A percentile compares a stretch with the other conserved stretches of the same genome.
Conservation (phyloP, 2,329 filamentous ascomycete genomes). For the Penicillium olsonii region DNA sequence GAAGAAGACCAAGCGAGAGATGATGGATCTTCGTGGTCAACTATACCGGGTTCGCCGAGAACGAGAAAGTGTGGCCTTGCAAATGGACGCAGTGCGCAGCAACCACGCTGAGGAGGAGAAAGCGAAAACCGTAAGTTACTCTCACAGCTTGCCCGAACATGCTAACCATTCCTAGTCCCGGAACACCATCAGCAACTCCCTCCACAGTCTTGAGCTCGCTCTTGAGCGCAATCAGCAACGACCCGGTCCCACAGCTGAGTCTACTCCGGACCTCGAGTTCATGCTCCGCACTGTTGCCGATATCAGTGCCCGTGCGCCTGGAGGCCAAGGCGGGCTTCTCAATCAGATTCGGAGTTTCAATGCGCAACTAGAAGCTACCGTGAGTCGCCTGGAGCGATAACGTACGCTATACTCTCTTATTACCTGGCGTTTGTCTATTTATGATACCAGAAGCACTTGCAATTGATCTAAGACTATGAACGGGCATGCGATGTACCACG, state of each 20-base stretch:
- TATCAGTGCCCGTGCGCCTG: constrained; percentile 42
- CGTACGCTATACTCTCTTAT: constrained; percentile 5
- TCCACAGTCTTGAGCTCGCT: constrained; percentile 44
- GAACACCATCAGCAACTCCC: constrained; percentile 44
- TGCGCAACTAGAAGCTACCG: constrained; percentile 42
- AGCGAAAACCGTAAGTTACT: constrained; percentile 33
- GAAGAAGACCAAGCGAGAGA: constrained; percentile 48
- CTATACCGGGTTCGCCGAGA: constrained; percentile 51
- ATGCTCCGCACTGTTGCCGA: constrained; percentile 44
- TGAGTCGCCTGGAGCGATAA: constrained; percentile 28
- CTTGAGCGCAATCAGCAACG: constrained; percentile 40
- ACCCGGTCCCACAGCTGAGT: constrained; percentile 20
- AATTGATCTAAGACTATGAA: neutral
- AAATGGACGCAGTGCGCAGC: constrained; percentile 51
- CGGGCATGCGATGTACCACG: no score
- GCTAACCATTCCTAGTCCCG: constrained; percentile 36
- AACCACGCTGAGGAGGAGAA: constrained; percentile 43
- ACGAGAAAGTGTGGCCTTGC: constrained; percentile 52
- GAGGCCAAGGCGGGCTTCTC: constrained; percentile 43
- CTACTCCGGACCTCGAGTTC: constrained; percentile 43
- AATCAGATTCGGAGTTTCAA: constrained; percentile 46
- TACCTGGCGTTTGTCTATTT: constrained; percentile 1
- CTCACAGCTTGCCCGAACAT: neutral
- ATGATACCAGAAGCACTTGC: constrained; percentile 9
- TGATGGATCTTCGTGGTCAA: constrained; percentile 48